Conservation (phyloP, 306 rosid genomes). For the Cercis canadensis region DNA sequence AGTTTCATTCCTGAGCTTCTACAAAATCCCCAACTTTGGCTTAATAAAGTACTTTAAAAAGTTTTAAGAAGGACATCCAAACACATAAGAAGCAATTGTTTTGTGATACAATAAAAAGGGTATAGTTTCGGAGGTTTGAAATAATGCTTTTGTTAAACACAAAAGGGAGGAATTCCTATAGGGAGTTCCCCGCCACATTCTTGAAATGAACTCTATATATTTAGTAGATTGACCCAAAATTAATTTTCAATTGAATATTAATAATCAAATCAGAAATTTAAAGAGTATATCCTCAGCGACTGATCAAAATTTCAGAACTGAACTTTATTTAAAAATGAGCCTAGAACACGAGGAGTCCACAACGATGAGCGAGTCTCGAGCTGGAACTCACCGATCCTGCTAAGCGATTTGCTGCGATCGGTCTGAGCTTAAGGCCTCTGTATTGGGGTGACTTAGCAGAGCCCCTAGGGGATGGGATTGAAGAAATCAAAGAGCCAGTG, state of each 20-base stretch:
- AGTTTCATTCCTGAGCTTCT: too few relatives aligned
- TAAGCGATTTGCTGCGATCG: slow-evolving; percentile 35
- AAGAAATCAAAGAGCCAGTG: slow-evolving; percentile 46
- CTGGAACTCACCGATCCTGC: slow-evolving; percentile 31
- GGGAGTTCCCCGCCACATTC: background rate
- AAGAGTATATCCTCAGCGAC: background rate
- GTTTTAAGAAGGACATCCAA: too few relatives aligned
- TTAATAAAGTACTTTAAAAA: too few relatives aligned
- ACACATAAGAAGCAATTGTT: too few relatives aligned
- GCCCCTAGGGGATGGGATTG: slow-evolving; percentile 45
- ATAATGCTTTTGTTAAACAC: too few relatives aligned
- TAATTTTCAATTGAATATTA: background rate
- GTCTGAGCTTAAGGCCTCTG: slow-evolving; percentile 62
- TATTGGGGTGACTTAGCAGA: slow-evolving; percentile 44
- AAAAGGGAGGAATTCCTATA: too few relatives aligned
- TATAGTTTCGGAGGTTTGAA: too few relatives aligned
- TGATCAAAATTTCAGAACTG: background rate
- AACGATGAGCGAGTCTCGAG: slow-evolving; percentile 41
- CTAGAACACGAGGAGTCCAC: too few relatives aligned
- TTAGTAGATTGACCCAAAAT: background rate
- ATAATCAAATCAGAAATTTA: background rate
- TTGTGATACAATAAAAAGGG: too few relatives aligned
- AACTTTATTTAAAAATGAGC: too few relatives aligned
- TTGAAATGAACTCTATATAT: background rate
- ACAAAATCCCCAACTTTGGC: too few relatives aligned